A percentile compares a stretch with the other conserved stretches of the same genome.
These are phyloP conservation scores for Tuber calosporum DNA, from an alignment of 495 filamentous ascomycete species.

Conservation along the genomic window DNA sequence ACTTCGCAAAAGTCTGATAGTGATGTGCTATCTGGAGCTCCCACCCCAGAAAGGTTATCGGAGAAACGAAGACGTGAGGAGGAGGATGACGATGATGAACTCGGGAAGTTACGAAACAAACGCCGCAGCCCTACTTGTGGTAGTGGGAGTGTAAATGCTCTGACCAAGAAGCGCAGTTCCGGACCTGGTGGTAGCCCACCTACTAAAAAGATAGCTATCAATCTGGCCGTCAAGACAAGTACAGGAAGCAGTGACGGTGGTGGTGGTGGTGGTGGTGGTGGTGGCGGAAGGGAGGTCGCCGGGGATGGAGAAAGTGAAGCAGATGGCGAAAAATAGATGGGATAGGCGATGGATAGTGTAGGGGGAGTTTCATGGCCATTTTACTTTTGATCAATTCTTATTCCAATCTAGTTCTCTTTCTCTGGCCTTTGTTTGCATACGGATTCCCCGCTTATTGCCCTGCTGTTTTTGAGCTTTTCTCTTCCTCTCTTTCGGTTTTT, in stretches of 20 bases:
- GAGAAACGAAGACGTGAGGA: slow-evolving; percentile 88
- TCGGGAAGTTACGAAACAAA: slow-evolving; percentile 66
- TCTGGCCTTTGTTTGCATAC: slow-evolving; percentile 15
- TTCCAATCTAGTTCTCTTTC: slow-evolving; percentile 46
- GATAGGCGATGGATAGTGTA: slow-evolving; percentile 42
- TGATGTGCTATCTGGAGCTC: slow-evolving; percentile 40
- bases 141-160: slow-evolving; percentile 12
- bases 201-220: slow-evolving; percentile 52
- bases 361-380: slow-evolving; percentile 40
- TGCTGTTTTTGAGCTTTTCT: slow-evolving; percentile 15
- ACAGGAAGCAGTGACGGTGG: slow-evolving; percentile 25
- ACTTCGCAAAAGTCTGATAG: slow-evolving; percentile 41
- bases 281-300: slow-evolving; percentile 18
- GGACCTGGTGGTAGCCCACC: slow-evolving; percentile 38
- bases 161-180: slow-evolving; percentile 42
- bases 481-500: slow-evolving; percentile 30
- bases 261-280: slow-evolving; percentile 21
- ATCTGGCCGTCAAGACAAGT: slow-evolving; percentile 41
- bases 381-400: slow-evolving; percentile 27
- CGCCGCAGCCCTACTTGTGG: slow-evolving; percentile 51
- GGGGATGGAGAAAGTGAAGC: slow-evolving; percentile 18
- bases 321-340: slow-evolving; percentile 43
- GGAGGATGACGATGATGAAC: slow-evolving; percentile 68
- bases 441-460: background rate
- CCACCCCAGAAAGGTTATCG: slow-evolving; percentile 68